These are phyloP conservation scores for Cryptosporidium muris DNA, from an alignment of 169 alveolate genomes.

Conservation along the genomic window DNA sequence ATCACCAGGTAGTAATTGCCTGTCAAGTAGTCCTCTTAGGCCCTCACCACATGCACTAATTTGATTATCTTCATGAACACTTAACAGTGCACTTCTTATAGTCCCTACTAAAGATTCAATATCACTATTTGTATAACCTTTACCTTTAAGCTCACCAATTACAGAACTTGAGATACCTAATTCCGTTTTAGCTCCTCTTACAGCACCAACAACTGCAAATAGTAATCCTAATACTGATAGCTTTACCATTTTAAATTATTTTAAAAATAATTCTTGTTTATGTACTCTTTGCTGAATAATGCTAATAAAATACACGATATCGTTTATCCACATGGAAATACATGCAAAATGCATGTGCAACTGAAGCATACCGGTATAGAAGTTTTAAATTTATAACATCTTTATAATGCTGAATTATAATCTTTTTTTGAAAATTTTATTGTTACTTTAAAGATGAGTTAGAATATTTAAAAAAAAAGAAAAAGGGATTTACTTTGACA, in stretches of 20 bases:
- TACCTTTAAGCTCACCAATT: constrained; percentile 17
- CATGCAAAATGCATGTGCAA: too few relatives aligned
- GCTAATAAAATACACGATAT: too few relatives aligned
- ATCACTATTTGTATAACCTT: constrained; percentile 59
- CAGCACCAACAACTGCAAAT: constrained; percentile 11
- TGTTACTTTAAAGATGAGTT: too few relatives aligned
- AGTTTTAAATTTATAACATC: too few relatives aligned
- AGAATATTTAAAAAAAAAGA: too few relatives aligned
- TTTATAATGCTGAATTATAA: too few relatives aligned
- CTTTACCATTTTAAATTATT: constrained; percentile 28
- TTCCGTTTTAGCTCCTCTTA: constrained; percentile 50
- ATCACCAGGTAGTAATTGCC: constrained; percentile 63
- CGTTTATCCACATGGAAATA: too few relatives aligned
- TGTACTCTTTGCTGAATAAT: too few relatives aligned
- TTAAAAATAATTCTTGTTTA: neutral
- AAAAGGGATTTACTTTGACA: too few relatives aligned
- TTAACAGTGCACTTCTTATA: constrained; percentile 56
- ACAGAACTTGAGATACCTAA: constrained; percentile 60
- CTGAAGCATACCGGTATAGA: too few relatives aligned
- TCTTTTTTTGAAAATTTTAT: too few relatives aligned
- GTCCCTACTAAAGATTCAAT: constrained; percentile 65
- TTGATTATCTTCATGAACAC: constrained; percentile 12
- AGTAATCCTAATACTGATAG: constrained; percentile 13
- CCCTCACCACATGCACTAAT: constrained; percentile 62
- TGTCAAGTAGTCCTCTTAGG: constrained; percentile 49